phyloP scores from a whole-genome alignment of 176 grass and related monocot genomes.

The Eremochloa ophiuroides region DNA sequence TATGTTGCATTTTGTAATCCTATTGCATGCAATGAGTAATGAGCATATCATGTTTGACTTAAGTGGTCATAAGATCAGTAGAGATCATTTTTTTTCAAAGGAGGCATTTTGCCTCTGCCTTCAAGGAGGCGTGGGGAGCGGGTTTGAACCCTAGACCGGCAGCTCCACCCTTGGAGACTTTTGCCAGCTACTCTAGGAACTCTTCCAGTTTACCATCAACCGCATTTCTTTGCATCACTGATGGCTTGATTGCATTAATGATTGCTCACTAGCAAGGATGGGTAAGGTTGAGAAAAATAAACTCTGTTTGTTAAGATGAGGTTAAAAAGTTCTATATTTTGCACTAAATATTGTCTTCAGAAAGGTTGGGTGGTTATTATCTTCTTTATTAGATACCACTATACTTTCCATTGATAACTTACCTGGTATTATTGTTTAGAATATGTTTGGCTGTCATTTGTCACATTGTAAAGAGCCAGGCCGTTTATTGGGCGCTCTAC shows the following conservation, averaged over 20 bases:
- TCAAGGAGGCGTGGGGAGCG: too few relatives aligned
- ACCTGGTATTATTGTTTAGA: neutral
- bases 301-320: neutral
- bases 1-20: neutral
- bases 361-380: too few relatives aligned
- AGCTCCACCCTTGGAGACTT: too few relatives aligned
- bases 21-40: slow-evolving; percentile 3
- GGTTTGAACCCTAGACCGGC: too few relatives aligned
- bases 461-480: neutral
- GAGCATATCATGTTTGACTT: too few relatives aligned
- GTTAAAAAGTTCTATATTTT: neutral
- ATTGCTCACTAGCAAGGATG: neutral
- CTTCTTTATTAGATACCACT: too few relatives aligned
- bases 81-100: too few relatives aligned
- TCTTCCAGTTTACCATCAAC: neutral
- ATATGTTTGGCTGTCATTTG: neutral
- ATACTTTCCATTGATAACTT: neutral
- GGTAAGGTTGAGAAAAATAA: neutral
- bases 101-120: too few relatives aligned
- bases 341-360: neutral
- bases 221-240: neutral
- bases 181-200: too few relatives aligned
- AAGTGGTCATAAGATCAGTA: neutral
- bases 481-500: neutral
- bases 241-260: neutral